Percentiles rank a stretch among this genome's conserved stretches.
Conservation (phyloP, 2,329 filamentous ascomycete species). For the Trichoderma koningii region DNA sequence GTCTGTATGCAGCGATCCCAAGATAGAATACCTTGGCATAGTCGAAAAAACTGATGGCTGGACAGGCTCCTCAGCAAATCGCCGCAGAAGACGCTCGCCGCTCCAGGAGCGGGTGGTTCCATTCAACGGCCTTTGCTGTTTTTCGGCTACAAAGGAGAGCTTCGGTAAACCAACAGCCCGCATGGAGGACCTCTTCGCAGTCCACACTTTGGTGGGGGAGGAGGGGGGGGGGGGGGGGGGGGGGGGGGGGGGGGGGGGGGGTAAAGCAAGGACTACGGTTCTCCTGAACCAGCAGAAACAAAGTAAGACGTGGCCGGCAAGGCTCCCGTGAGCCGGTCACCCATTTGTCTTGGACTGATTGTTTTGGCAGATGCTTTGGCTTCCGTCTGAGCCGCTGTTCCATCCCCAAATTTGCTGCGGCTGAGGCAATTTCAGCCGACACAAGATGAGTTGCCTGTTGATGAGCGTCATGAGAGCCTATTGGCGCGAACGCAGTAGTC, state of each 20-base stretch:
- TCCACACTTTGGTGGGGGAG: neutral
- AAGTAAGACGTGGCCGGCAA: constrained; percentile 2
- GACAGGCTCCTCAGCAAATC: neutral
- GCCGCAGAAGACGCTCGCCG: neutral
- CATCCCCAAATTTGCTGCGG: neutral
- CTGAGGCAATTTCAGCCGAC: neutral
- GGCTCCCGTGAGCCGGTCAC: constrained; percentile 3
- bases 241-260: neutral
- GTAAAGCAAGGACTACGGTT: neutral
- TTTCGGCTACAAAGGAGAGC: neutral
- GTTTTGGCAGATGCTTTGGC: neutral
- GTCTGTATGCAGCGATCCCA: constrained; percentile 8
- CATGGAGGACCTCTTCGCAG: neutral
- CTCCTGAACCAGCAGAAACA: neutral
- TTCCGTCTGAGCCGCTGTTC: neutral
- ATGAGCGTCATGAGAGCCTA: neutral
- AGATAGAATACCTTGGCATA: constrained; percentile 16
- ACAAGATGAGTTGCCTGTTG: neutral
- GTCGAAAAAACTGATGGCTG: constrained; percentile 4
- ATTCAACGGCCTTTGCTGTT: neutral
- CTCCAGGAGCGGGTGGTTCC: neutral
- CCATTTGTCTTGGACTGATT: neutral
- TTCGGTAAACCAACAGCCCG: neutral
- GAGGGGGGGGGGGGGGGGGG: too few relatives aligned
- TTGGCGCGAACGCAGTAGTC: constrained; percentile 2